Conservation (phyloP, 768 basidiomycete genomes). For the Agaricus sinodeliciosus region DNA sequence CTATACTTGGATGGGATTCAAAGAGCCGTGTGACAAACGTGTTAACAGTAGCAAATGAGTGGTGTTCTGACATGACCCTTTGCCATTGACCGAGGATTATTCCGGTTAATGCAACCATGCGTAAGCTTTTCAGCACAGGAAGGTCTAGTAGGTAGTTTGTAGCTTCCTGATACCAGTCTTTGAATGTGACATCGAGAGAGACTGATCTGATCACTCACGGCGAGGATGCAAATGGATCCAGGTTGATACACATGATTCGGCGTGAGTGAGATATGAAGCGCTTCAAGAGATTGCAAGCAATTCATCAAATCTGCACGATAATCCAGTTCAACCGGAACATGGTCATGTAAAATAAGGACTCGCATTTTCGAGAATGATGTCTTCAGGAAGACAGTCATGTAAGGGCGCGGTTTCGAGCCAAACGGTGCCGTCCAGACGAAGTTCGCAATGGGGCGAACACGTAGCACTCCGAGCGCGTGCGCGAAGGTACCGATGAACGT, state of each 20-base stretch:
- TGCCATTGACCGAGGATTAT: too few relatives aligned
- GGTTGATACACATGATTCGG: not conserved
- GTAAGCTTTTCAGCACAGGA: not conserved
- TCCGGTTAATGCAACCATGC: not conserved
- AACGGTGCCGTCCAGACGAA: not conserved
- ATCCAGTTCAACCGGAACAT: not conserved
- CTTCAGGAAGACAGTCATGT: not conserved
- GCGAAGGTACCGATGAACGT: constrained; percentile 1
- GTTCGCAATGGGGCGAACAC: not conserved
- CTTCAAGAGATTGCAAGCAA: not conserved
- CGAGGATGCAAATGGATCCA: not conserved
- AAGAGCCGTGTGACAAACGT: not conserved
- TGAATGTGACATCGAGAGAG: not conserved
- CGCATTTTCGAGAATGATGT: constrained; percentile 3
- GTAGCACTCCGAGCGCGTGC: not conserved
- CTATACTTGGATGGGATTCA: not conserved
- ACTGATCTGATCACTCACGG: not conserved
- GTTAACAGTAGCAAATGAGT: not conserved
- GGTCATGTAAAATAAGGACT: not conserved
- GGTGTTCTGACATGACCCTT: not conserved
- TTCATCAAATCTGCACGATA: not conserved
- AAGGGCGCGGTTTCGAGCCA: not conserved
- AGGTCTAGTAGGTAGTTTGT: not conserved
- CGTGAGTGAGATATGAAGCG: constrained; percentile 1
- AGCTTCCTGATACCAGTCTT: not conserved